These are phyloP conservation scores for Penicillium canariense DNA, from an alignment of 495 filamentous ascomycete genomes.

Conservation along the genomic window DNA sequence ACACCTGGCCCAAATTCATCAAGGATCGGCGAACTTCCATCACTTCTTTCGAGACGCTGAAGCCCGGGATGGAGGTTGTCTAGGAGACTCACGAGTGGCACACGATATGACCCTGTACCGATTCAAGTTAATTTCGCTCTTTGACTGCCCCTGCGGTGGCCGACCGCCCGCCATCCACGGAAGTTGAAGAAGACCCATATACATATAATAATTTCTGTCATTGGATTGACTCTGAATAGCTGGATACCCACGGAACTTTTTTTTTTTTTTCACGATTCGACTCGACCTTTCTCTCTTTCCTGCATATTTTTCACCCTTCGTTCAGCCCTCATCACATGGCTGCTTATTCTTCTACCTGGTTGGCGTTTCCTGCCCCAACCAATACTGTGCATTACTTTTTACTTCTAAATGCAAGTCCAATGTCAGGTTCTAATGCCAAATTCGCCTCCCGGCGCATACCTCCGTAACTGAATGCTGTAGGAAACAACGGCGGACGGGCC, in stretches of 20 bases:
- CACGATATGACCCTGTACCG: constrained; percentile 13
- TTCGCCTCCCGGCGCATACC: too few species aligned
- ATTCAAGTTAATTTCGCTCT: neutral
- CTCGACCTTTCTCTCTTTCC: neutral
- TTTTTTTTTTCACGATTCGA: neutral
- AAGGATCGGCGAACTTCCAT: constrained; percentile 17
- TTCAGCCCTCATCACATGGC: too few species aligned
- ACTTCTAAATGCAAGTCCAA: too few species aligned
- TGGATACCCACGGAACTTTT: neutral
- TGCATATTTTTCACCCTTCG: too few species aligned
- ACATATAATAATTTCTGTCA: constrained; percentile 2
- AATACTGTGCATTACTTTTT: too few species aligned
- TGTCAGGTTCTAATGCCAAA: too few species aligned
- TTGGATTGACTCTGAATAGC: neutral
- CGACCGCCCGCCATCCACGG: neutral
- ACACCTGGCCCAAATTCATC: constrained; percentile 69
- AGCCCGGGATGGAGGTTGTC: constrained; percentile 8
- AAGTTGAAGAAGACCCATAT: constrained; percentile 1
- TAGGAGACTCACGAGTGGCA: constrained; percentile 2
- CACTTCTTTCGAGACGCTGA: constrained; percentile 15
- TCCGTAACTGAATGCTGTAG: too few species aligned
- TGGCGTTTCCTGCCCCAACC: too few species aligned
- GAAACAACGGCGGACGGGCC: too few species aligned
- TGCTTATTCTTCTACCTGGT: too few species aligned
- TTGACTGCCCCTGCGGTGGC: neutral